Evolutionary conservation across 371 early-diverging fungal genomes (phyloP).

Genomic region (Coemansia sp.): DNA sequence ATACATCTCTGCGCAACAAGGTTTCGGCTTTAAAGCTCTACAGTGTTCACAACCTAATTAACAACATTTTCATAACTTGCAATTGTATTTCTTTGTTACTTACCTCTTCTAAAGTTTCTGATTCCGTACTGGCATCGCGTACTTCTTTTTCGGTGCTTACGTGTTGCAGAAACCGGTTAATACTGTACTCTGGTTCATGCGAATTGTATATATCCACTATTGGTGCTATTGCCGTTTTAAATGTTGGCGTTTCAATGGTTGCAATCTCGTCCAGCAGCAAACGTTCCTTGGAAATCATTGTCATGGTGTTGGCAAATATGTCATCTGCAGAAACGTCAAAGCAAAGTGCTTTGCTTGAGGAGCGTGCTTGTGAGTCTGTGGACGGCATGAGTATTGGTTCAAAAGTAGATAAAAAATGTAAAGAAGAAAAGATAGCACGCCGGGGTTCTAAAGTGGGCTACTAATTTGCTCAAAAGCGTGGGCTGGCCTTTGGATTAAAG

Average conservation of each 20-base stretch:
- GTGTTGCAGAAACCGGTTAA: conserved; percentile 56
- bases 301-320: neutral
- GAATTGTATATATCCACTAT: conserved; percentile 55
- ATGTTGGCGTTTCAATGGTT: conserved; percentile 15
- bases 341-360: neutral
- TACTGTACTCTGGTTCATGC: conserved; percentile 29
- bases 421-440: neutral
- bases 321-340: neutral
- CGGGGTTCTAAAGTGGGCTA: neutral
- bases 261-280: conserved; percentile 1
- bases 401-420: neutral
- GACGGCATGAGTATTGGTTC: neutral
- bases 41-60: neutral
- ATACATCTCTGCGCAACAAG: conserved; percentile 67
- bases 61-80: neutral
- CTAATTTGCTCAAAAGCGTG: neutral
- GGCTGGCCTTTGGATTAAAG: too few species aligned
- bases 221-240: conserved; percentile 59
- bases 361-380: neutral
- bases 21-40: conserved; percentile 63
- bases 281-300: conserved; percentile 4
- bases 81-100: neutral
- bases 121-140: conserved; percentile 60
- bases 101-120: conserved; percentile 51
- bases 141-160: conserved; percentile 60